Evolutionary conservation across 352 stramenopile species (phyloP), one percentile per base, ranked within the genome.

Genomic region (Phytophthora capsici): DNA sequence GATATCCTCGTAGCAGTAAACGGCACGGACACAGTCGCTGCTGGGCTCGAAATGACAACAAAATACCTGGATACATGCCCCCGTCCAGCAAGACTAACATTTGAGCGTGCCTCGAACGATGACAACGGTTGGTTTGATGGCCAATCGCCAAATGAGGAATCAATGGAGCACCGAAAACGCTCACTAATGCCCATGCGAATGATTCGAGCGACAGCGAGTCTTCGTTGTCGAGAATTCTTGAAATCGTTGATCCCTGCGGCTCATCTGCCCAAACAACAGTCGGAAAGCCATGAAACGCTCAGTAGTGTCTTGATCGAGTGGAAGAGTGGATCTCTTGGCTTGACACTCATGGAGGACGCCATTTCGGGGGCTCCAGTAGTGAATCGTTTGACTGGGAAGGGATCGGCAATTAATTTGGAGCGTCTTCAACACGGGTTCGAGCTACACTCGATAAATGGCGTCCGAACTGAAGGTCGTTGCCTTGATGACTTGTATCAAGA

Each of bases 361-460:
- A 79, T 84, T 45, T 81, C 77, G 9, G 76, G 78, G 1, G 65
- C 76, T 30, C 63, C 79, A 12, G n/a, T 82, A 8, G 79, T 92
- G 51, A 86, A 85, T 51, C 81, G 84, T 13, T 73, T 92, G 47
- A 92, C 84, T n/a, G 81, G 81, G n/a, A 87, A 86, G 56, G 81
- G 84, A 0, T 73, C 61, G 0, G 73, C 78, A 2, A 38, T 36
- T 2, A 75, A 77, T 7, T 63, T 92, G 16, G 73, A 82, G 10
- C 54, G 46, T 0, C 43, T 92, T 8, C 61, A 78, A 9, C 68
- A 82, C 28, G 84, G 81, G 3, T 82, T 70, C 51, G 48, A 76
- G 14, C 72, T 92, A 2, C 63, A 72, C 9, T 78, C 77, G 8
- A 77, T 92, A 26, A 90, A 92, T 38, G 78, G 79, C 6, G 26